Evolutionary conservation across 306 rosid species (phyloP).

Genomic region (Parietaria judaica): DNA sequence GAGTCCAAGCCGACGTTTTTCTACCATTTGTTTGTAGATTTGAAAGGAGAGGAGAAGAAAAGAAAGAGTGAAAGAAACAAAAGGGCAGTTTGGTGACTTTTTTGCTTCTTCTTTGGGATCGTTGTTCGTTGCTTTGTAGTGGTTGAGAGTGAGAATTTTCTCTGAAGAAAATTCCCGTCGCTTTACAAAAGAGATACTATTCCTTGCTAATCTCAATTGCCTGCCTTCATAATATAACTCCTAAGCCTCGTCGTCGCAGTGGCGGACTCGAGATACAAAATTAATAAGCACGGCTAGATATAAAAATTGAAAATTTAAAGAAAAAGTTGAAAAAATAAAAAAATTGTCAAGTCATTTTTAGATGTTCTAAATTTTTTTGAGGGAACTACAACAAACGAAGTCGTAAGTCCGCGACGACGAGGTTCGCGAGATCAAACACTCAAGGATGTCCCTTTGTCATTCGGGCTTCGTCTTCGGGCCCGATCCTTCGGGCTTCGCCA

Average conservation of each 20-base stretch:
- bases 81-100: neutral
- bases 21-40: constrained; percentile 34
- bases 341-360: too few relatives aligned
- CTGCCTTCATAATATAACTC: constrained; percentile 16
- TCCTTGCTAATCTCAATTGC: constrained; percentile 21
- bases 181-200: constrained; percentile 55
- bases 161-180: constrained; percentile 34
- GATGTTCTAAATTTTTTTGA: too few relatives aligned
- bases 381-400: too few relatives aligned
- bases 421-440: too few relatives aligned
- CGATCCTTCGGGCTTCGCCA: too few relatives aligned
- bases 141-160: constrained; percentile 25
- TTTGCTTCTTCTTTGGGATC: constrained; percentile 11
- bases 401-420: too few relatives aligned
- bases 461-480: too few relatives aligned
- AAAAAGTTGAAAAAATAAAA: too few relatives aligned
- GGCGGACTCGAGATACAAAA: too few relatives aligned
- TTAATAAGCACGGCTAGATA: too few relatives aligned
- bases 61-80: constrained; percentile 29
- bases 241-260: neutral
- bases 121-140: constrained; percentile 19
- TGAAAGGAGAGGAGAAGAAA: constrained; percentile 1
- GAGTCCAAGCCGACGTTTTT: constrained; percentile 31
- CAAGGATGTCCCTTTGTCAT: too few relatives aligned
- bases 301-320: too few relatives aligned